phyloP scores from a whole-genome alignment of 305 asterid species.

The Salvia sclarea region DNA sequence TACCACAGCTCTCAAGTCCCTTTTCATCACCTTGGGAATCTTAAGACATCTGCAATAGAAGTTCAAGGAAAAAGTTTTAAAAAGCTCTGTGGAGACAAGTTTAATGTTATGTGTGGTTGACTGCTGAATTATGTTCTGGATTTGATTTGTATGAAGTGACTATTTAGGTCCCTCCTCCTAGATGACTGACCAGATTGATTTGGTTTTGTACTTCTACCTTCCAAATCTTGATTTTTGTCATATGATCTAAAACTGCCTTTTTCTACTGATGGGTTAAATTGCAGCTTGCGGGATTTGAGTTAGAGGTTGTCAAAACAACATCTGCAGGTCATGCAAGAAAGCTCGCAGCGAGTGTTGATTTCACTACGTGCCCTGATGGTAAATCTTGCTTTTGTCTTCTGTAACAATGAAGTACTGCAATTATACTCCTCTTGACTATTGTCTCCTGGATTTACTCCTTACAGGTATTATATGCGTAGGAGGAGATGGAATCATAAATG shows the following conservation, averaged over 20 bases:
- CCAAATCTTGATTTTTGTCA: conserved; percentile 18
- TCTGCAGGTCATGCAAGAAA: conserved; percentile 96
- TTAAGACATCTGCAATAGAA: neutral
- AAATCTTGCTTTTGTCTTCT: conserved; percentile 30
- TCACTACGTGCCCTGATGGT: conserved; percentile 90
- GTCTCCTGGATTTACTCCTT: conserved; percentile 14
- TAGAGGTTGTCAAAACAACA: conserved; percentile 85
- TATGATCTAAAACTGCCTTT: conserved; percentile 15
- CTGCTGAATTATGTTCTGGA: neutral
- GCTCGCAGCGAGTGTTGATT: conserved; percentile 79
- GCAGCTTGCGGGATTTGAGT: conserved; percentile 91
- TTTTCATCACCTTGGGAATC: neutral
- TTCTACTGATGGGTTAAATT: conserved; percentile 30
- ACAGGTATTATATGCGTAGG: conserved; percentile 90
- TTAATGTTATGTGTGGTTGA: neutral
- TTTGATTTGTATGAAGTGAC: conserved; percentile 4
- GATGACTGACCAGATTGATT: conserved; percentile 5
- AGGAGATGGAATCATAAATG: conserved; percentile 86
- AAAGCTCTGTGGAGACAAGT: neutral
- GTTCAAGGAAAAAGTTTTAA: neutral
- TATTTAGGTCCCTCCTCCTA: conserved; percentile 7
- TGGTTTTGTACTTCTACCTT: conserved; percentile 22
- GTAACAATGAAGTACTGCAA: conserved; percentile 8
- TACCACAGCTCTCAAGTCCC: neutral
- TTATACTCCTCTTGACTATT: conserved; percentile 28